A percentile compares a stretch with the other conserved stretches of the same genome.
phyloP scores from a whole-genome alignment of 257 asterid species.

The Echites panduratus region DNA sequence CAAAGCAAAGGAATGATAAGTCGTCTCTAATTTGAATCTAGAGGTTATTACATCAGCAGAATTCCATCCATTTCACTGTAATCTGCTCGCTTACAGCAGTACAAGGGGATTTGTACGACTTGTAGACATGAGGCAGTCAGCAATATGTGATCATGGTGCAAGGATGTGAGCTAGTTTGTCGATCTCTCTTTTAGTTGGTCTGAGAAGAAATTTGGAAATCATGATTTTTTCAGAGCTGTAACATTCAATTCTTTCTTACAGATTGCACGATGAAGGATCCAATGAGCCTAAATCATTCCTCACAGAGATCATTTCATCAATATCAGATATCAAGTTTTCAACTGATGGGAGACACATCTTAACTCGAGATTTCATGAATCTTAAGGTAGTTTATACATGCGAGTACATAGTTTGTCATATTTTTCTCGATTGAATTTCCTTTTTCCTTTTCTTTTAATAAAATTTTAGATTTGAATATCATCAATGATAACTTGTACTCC shows the following conservation, averaged over 20 bases:
- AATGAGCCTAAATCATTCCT: constrained; percentile 57
- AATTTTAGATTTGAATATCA: background rate
- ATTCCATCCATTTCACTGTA: constrained; percentile 76
- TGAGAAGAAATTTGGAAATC: background rate
- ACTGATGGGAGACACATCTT: constrained; percentile 69
- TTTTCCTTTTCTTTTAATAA: background rate
- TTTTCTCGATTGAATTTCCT: background rate
- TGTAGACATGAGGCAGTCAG: constrained; percentile 77
- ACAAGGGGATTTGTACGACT: constrained; percentile 70
- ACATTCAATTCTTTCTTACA: constrained; percentile 23
- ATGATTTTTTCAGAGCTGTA: background rate
- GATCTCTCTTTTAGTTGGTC: constrained; percentile 1
- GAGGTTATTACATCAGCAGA: constrained; percentile 82
- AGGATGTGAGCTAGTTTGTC: constrained; percentile 45
- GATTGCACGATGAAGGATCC: constrained; percentile 58
- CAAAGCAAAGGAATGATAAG: constrained; percentile 20
- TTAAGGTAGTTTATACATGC: constrained; percentile 40
- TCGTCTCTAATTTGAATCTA: constrained; percentile 26
- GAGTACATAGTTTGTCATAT: background rate
- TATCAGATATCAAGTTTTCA: constrained; percentile 70
- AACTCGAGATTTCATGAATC: constrained; percentile 68
- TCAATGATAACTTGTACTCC: background rate
- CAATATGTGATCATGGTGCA: constrained; percentile 61
- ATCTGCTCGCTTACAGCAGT: constrained; percentile 73
- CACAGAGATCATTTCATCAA: constrained; percentile 66